phyloP scores from a whole-genome alignment of 257 asterid genomes.

The Rehmannia glutinosa region DNA sequence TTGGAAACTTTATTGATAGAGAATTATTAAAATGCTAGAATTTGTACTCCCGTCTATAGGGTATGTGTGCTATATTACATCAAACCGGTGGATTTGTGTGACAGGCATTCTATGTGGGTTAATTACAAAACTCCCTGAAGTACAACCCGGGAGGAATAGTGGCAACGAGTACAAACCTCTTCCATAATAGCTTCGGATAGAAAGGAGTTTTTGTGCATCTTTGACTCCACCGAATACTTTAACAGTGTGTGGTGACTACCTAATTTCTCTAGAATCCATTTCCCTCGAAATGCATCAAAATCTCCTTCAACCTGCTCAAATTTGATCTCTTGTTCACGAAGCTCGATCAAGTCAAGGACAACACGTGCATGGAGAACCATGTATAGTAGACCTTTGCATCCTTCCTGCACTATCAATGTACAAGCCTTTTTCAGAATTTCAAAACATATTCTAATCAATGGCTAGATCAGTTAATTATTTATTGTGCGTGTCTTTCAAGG shows the following conservation, averaged over 20 bases:
- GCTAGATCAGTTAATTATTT: not conserved
- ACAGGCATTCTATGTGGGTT: no score
- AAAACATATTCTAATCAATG: not conserved
- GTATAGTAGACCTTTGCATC: conserved; percentile 91
- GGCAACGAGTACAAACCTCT: conserved; percentile 54
- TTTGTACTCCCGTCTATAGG: no score
- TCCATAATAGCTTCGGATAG: conserved; percentile 98
- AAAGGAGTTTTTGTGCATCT: conserved; percentile 84
- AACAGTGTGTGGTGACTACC: conserved; percentile 87
- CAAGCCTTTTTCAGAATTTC: not conserved
- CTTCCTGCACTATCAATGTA: conserved; percentile 56
- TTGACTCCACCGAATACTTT: conserved; percentile 87
- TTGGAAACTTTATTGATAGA: not conserved
- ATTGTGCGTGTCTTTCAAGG: not conserved
- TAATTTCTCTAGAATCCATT: conserved; percentile 87
- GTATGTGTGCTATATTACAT: not conserved
- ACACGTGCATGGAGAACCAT: conserved; percentile 99
- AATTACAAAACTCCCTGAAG: no score
- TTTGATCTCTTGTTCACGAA: conserved; percentile 73
- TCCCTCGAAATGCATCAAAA: conserved; percentile 80
- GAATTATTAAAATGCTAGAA: no score
- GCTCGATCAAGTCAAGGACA: conserved; percentile 77
- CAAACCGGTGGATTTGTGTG: not conserved
- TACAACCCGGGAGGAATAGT: not conserved
- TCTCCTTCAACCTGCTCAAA: conserved; percentile 97